A percentile compares a stretch with the other conserved stretches of the same genome.
phyloP scores from a whole-genome alignment of 2,329 filamentous ascomycete species.

The Pochonia chlamydosporia region DNA sequence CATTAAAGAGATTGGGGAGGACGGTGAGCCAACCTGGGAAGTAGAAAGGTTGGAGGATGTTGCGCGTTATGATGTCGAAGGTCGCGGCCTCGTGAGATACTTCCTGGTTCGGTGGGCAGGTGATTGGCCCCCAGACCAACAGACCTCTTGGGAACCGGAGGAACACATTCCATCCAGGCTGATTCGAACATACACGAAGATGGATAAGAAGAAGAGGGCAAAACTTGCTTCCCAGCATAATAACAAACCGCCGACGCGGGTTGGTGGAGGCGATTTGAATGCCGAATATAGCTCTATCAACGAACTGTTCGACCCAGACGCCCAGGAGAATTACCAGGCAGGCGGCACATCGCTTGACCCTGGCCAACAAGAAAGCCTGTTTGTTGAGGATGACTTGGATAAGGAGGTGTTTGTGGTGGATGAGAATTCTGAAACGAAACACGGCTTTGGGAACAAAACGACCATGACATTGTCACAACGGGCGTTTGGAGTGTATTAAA shows the following conservation, averaged over 20 bases:
- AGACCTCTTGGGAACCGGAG: conserved; percentile 54
- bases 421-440: background rate
- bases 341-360: background rate
- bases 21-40: conserved; percentile 29
- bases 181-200: conserved; percentile 34
- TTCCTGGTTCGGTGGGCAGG: conserved; percentile 53
- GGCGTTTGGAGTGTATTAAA: background rate
- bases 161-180: conserved; percentile 39
- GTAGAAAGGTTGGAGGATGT: conserved; percentile 41
- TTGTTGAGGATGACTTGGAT: background rate
- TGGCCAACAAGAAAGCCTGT: background rate
- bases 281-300: conserved; percentile 21
- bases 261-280: background rate
- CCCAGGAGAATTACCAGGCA: background rate
- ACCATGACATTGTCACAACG: background rate
- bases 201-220: conserved; percentile 18
- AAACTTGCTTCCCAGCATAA: conserved; percentile 1
- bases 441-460: background rate
- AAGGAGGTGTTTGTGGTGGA: conserved; percentile 18
- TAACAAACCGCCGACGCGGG: background rate
- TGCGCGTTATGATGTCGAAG: conserved; percentile 29
- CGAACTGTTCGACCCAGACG: conserved; percentile 1
- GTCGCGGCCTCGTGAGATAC: conserved; percentile 30
- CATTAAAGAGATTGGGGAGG: background rate
- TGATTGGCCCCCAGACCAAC: conserved; percentile 49